Evolutionary conservation across 768 basidiomycete genomes (phyloP).

Genomic region (Pisolithus tinctorius): DNA sequence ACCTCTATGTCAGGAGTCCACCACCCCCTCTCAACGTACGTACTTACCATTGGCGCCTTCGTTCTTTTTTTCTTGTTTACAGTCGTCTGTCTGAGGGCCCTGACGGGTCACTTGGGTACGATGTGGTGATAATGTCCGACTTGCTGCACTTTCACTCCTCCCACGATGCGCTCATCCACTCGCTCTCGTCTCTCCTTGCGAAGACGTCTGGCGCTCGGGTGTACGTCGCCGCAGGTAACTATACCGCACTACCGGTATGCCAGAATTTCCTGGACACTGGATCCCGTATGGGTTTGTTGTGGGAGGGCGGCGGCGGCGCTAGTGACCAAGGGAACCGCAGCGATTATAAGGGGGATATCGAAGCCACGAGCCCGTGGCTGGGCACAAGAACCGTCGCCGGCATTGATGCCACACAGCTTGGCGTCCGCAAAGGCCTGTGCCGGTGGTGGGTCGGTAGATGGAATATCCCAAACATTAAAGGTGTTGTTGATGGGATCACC

Average conservation of each 20-base stretch:
- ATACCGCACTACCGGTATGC: conserved; percentile 49
- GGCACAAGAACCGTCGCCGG: conserved; percentile 42
- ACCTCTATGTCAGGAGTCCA: background rate
- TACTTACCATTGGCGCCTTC: background rate
- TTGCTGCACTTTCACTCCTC: conserved; percentile 62
- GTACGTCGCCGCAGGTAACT: conserved; percentile 60
- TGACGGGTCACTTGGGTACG: conserved; percentile 32
- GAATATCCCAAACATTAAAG: conserved; percentile 10
- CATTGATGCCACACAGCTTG: conserved; percentile 41
- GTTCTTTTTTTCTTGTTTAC: background rate
- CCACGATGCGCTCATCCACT: conserved; percentile 49
- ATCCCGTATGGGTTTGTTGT: conserved; percentile 33
- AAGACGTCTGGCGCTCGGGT: conserved; percentile 34
- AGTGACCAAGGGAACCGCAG: background rate
- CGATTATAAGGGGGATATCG: conserved; percentile 4
- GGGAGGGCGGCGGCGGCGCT: conserved; percentile 36
- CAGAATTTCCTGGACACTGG: conserved; percentile 43
- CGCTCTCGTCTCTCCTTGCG: conserved; percentile 43
- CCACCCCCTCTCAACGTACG: background rate
- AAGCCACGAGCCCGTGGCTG: conserved; percentile 35
- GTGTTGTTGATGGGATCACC: background rate
- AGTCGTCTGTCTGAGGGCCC: conserved; percentile 9
- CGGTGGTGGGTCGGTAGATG: conserved; percentile 59
- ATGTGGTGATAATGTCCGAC: conserved; percentile 63
- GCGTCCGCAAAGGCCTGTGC: conserved; percentile 50